Evolutionary conservation across 768 basidiomycete species (phyloP), one percentile per base, ranked within the genome.

Genomic region (Paxillus rubicundulus): DNA sequence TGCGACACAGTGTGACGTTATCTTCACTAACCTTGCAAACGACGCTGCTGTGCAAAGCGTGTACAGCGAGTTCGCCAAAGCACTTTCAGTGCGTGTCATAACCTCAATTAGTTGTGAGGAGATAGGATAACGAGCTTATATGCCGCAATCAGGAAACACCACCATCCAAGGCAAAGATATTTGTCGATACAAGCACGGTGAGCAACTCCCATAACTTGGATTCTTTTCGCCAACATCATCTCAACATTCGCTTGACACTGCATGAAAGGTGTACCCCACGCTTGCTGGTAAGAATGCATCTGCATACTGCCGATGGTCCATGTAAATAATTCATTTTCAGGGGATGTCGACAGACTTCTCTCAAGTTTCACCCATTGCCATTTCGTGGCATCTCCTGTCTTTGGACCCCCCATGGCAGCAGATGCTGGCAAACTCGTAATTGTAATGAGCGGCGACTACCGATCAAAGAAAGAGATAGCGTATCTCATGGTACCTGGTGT

Each of bases 171-270:
- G 68, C 74, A 58, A 92, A 85, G 66, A 87, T 91, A 42, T 92
- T 94, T 57, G 85, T 92, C 30, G 92, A 95, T 59, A 91, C 87
- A 12, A 85, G 84, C 70, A 95, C 92, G 3, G 89, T 90, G 49
- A 51, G 83, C 71, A n/a, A 49, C 24, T 24, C 32, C 28, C 28
- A 40, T 13, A 27, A 52, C 17, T 37, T 27, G 21, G 18, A 30
- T 13, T 30, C 20, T 28, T 18, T 49, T 6, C 6, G 24, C 24
- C 24, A 24, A 24, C 3, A 24, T 5, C 24, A 24, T 24, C 24
- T 24, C 24, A 24, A 24, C 24, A 47, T 24, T 44, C 33, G 45
- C 40, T 50, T 60, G 51, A 64, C 47, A 36, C 3, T 24, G 24
- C 18, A n/a, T 38, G 37, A 40, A 58, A 84, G 81, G 77, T 83